Conservation (phyloP, 2,329 filamentous ascomycete genomes). For the Alternaria ethzedia region DNA sequence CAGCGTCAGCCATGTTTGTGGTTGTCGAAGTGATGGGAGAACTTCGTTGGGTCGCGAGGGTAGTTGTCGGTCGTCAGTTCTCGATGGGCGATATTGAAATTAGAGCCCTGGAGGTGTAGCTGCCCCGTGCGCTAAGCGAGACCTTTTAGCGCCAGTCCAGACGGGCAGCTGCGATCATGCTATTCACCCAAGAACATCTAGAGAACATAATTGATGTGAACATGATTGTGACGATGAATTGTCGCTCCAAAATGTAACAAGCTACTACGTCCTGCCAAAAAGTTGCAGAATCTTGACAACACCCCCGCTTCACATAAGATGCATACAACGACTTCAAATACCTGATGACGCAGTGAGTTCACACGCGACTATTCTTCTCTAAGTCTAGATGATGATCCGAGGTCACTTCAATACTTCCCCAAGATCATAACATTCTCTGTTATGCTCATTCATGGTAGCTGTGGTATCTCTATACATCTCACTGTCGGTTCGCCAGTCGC, state of each 20-base stretch:
- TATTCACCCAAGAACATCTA: not conserved
- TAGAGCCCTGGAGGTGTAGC: constrained; percentile 8
- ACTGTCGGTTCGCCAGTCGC: not conserved
- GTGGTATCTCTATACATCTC: not conserved
- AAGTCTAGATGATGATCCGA: not conserved
- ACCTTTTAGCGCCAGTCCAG: constrained; percentile 10
- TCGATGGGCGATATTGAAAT: not conserved
- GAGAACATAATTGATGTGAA: not conserved
- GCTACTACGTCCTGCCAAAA: too few species aligned
- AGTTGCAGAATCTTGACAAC: too few species aligned
- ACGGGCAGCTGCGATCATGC: not conserved
- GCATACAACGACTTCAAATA: not conserved
- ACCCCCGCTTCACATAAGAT: not conserved
- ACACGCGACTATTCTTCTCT: not conserved
- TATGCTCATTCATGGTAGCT: not conserved
- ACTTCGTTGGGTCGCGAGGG: constrained; percentile 45
- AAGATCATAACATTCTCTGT: not conserved
- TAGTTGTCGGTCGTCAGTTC: constrained; percentile 35
- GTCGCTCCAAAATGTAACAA: fast-evolving
- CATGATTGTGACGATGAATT: not conserved
- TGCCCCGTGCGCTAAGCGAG: constrained; percentile 14
- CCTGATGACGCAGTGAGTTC: not conserved
- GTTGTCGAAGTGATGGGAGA: constrained; percentile 53
- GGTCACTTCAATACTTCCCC: not conserved
- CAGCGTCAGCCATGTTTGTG: constrained; percentile 83